Percentiles rank a stretch among this genome's conserved stretches.
These are phyloP conservation scores for Melampsora americana DNA, from an alignment of 1,284 basidiomycete species.

Conservation along the genomic window DNA sequence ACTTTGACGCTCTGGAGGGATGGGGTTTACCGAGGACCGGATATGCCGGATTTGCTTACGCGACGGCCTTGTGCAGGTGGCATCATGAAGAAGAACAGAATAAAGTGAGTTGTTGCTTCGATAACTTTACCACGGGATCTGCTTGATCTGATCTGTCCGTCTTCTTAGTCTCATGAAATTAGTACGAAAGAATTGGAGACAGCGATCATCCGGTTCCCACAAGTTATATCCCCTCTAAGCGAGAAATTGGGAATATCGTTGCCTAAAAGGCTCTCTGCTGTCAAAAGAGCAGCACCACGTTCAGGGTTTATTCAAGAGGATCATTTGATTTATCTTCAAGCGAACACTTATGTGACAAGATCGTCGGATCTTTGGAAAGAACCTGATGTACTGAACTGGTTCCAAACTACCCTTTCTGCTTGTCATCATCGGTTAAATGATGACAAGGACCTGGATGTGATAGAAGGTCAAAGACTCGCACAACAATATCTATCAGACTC, in stretches of 20 bases:
- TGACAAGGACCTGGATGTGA: constrained; percentile 45
- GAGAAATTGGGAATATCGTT: constrained; percentile 74
- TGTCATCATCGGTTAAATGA: constrained; percentile 44
- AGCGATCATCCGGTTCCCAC: constrained; percentile 73
- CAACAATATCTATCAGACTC: constrained; percentile 47
- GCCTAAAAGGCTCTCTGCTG: constrained; percentile 60
- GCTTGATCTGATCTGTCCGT: neutral
- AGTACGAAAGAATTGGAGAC: constrained; percentile 67
- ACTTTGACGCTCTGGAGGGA: constrained; percentile 12
- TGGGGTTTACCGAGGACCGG: constrained; percentile 24
- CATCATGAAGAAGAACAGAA: constrained; percentile 22
- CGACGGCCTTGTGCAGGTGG: constrained; percentile 27
- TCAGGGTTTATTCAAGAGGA: constrained; percentile 58
- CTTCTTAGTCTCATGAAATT: constrained; percentile 60
- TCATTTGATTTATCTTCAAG: constrained; percentile 62
- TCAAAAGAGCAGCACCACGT: constrained; percentile 66
- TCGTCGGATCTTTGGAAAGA: constrained; percentile 77
- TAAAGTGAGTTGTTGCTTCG: neutral
- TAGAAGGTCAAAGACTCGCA: constrained; percentile 45
- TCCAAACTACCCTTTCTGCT: constrained; percentile 53
- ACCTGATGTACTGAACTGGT: constrained; percentile 65
- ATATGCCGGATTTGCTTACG: constrained; percentile 36
- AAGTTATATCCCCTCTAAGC: constrained; percentile 71
- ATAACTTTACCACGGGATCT: neutral
- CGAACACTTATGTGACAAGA: constrained; percentile 77